Conservation (phyloP, 192 early-diverging fungal species). For the Paraglomus brasilianum region DNA sequence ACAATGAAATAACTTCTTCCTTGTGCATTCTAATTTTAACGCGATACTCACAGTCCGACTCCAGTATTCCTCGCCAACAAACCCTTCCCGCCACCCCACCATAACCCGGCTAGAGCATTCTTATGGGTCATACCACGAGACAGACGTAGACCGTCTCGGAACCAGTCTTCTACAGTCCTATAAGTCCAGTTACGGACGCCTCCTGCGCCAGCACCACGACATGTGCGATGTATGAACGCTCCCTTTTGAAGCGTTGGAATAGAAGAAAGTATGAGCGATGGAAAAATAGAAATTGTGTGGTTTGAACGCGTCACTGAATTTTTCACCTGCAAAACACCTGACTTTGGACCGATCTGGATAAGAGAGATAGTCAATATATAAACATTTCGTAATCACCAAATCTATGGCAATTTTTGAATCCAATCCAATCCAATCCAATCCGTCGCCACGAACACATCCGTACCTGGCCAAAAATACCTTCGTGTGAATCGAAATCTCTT, state of each 20-base stretch:
- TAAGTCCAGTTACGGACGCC: slow-evolving; percentile 25
- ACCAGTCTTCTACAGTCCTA: slow-evolving; percentile 24
- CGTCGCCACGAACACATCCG: neutral
- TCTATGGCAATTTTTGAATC: neutral
- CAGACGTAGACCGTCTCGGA: slow-evolving; percentile 44
- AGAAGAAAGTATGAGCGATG: neutral
- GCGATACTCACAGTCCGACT: slow-evolving; percentile 31
- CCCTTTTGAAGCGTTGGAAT: neutral
- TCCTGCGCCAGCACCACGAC: slow-evolving; percentile 23
- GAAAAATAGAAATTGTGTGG: neutral
- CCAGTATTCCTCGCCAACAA: slow-evolving; percentile 44
- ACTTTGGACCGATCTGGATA: slow-evolving; percentile 18
- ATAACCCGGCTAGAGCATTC: slow-evolving; percentile 41
- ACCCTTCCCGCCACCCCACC: slow-evolving; percentile 53
- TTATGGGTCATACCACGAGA: slow-evolving; percentile 46
- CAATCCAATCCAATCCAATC: neutral
- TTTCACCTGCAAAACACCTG: slow-evolving; percentile 25
- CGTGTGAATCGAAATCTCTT: slow-evolving; percentile 23
- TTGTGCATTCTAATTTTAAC: too few species aligned
- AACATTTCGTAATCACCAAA: slow-evolving; percentile 1
- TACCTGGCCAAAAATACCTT: slow-evolving; percentile 28
- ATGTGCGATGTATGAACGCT: slow-evolving; percentile 24
- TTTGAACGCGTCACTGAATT: too few species aligned
- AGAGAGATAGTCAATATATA: neutral
- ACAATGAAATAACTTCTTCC: too few species aligned